Base-by-base conservation (phyloP, 202 grass and related monocot genomes). In the Musa balbisiana region DNA sequence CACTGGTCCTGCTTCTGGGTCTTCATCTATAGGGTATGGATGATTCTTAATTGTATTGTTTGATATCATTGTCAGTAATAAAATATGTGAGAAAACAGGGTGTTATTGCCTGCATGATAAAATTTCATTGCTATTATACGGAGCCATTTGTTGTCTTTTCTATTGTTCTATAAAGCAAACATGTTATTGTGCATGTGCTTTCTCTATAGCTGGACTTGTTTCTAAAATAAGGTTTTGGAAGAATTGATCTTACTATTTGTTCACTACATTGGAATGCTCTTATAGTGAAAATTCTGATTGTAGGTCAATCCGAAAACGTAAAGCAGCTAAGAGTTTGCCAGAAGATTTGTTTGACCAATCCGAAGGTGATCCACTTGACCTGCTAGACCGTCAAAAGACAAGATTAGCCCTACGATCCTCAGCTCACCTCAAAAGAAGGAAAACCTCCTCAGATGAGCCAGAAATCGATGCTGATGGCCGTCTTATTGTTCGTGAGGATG, bases 391-490 rank as follows among this genome's bases (percentile, higher is more conserved):
- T 33, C 86, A 91, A 84, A 98, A 83, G 20, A 75, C 85, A 74
- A 81, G 94, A 80, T 70, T 79, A 29, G 88, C 94, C 23, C 90
- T 93, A 51, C 92, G 87, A 81, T 86, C 86, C 19, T 82, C 85
- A 19, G 65, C n/a, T 24, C 49, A 59, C 52, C 81, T 81, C 1
- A 92, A 89, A 84, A 88, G 84, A 82, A 91, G 83, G 53, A 10
- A 78, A 75, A 23, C 75, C 53, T 71, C 72, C 0, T 73, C 66
- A n/a, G 87, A 87, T 0, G 83, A 93, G 66, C 80, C 87, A 12
- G 94, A 98, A 87, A 55, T 91, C 78, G 94, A 98, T 53, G 26
- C 83, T 11, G 86, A 98, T 74, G 94, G 94, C 0, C 94, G 94
- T 53, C 89, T 98, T 71, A 85, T 98, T 75, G 85, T 98, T 53